Evolutionary conservation across 139 green algal genomes (phyloP), one percentile per base, ranked within the genome.

Genomic region (Mesotaenium endlicherianum): DNA sequence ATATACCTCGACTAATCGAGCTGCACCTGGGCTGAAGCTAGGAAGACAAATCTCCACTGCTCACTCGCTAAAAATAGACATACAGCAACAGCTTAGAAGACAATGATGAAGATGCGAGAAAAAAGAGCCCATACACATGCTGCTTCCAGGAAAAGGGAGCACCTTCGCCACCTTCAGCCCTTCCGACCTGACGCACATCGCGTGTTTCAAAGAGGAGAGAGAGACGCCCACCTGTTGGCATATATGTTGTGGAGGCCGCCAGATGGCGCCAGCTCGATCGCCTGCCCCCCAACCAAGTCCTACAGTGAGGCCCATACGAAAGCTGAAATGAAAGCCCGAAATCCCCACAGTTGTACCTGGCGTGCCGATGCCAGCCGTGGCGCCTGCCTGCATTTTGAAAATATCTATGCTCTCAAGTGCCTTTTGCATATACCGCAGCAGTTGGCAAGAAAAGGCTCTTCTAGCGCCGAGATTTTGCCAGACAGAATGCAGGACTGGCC

Each of bases 161-260:
- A 75, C 20, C 5, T 2, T 50, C 38, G 3, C n/a, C 2, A 26
- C 14, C 0, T 8, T 45, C 26, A 75, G 30, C 67, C 11, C 8
- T 8, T 45, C 67, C 8, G 0, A 53, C 8, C 38, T 31, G 36
- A n/a, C n/a, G n/a, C n/a, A n/a, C n/a, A n/a, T n/a, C n/a, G n/a
- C n/a, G n/a, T n/a, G n/a, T n/a, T n/a, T n/a, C n/a, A n/a, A n/a
- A n/a, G n/a, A n/a, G n/a, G n/a, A n/a, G 20, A 75, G 8, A 45
- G 36, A 20, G 11, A 20, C 38, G 38, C 72, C 17, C 75, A 82
- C 75, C 75, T 70, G 36, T 82, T 82, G 49, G 34, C 41, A 20
- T 60, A 58, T 26, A 82, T 30, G 38, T 74, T 74, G 57, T 82
- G 75, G 1, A 82, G 36, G 2, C 47, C 75, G 17, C 75, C 75